These are phyloP conservation scores for Rubia tinctorum DNA, from an alignment of 305 asterid genomes.

Conservation along the genomic window DNA sequence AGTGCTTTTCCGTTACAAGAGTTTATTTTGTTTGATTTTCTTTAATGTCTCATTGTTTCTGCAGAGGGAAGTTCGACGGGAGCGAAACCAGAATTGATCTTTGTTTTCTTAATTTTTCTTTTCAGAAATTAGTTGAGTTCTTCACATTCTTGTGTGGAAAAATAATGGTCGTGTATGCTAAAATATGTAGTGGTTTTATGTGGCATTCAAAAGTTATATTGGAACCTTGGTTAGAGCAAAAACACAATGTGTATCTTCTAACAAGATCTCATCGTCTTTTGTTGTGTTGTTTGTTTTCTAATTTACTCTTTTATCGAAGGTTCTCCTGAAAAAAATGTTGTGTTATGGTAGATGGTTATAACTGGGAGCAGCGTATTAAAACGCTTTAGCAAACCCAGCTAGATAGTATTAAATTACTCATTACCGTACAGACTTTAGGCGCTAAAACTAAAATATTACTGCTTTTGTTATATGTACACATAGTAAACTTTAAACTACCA, in stretches of 20 bases:
- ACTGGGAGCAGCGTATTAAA: no score
- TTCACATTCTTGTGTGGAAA: constrained; percentile 15
- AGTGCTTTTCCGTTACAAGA: not conserved
- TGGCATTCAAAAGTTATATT: not conserved
- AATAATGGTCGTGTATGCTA: constrained; percentile 4
- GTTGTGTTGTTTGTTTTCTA: constrained; percentile 6
- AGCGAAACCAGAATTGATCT: constrained; percentile 73
- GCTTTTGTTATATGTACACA: no score
- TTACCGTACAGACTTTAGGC: no score
- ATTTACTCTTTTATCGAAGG: not conserved
- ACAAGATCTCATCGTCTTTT: not conserved
- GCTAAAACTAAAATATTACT: no score
- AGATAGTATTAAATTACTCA: no score
- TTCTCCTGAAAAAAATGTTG: no score
- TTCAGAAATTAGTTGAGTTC: not conserved
- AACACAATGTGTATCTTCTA: constrained; percentile 23
- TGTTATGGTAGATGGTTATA: no score
- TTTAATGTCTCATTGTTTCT: constrained; percentile 18
- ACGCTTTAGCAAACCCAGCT: no score
- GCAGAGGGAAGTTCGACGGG: constrained; percentile 96
- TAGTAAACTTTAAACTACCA: no score
- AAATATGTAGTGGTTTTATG: not conserved
- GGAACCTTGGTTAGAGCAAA: not conserved
- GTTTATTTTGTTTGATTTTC: not conserved
- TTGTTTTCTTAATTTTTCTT: constrained; percentile 60